Evolutionary conservation across 805 yeast genomes (phyloP), one percentile per base, ranked within the genome.

Genomic region (Jamesozyma spencerorum): DNA sequence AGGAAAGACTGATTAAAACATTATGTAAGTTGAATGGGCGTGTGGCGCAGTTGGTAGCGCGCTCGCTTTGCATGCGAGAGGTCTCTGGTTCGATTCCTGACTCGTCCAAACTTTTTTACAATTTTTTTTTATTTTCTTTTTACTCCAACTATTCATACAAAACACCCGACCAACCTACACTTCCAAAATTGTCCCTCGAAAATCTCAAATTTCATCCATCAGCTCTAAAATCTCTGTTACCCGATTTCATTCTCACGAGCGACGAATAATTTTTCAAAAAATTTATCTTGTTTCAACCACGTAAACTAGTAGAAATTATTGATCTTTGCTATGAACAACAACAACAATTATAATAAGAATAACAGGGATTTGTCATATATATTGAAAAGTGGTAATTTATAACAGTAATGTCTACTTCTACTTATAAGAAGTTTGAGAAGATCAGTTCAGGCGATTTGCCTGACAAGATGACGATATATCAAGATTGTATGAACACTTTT

Each of bases 381-480:
- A n/a, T n/a, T n/a, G n/a, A n/a, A n/a, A n/a, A n/a, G n/a, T n/a
- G n/a, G n/a, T n/a, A n/a, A n/a, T n/a, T n/a, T n/a, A n/a, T n/a
- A n/a, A n/a, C n/a, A 17, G 43, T 26, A 35, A 86, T 86, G 96
- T 86, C 96, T 35, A 78, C 94, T 30, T 78, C 71, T 50, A 70
- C 83, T 34, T 86, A 85, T 66, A 87, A 86, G 69, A 84, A 85
- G 68, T 77, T 74, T 64, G 96, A 87, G 57, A 86, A 83, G 59
- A 59, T 75, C 41, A 85, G 74, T 50, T 69, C 81, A 37, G 79
- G 81, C 42, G 68, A 71, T 27, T 63, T 75, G 51, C 94, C 95
- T 42, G 97, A 92, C 66, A 88, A 88, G 66, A 92, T 92, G 97
- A 81, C 96, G 10, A 88, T 92, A 47, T 90, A 83, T 63, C 98